Base-by-base conservation (phyloP, 139 green algal species). In the Parachlorella kessleri region DNA sequence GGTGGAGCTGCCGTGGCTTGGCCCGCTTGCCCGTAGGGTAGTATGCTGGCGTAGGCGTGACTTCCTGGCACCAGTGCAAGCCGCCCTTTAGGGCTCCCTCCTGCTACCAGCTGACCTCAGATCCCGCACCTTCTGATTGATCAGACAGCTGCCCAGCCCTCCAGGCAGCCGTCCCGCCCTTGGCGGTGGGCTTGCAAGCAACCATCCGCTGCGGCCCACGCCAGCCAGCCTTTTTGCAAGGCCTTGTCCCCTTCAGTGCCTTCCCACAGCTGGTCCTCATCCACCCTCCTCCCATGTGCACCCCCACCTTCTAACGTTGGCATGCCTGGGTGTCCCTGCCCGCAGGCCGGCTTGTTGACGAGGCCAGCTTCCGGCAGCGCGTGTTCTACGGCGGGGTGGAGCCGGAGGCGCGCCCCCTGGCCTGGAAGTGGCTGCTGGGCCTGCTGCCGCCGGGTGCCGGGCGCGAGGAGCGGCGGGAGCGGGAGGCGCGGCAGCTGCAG, bases 371-470 rank as follows among this genome's bases (percentile, higher is more conserved):
- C 72, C 76, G 77, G 35, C 41, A 87, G 74, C 91, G 91, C 10
- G 88, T 94, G 18, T 93, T 90, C 63, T 67, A 83, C 5, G 87
- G 89, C 38, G 94, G 94, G 39, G 75, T 93, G 41, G 79, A 85
- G 36, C 77, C 89, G 1, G 77, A 75, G 37, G 59, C 76, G 24
- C 72, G 91, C 7, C 71, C 69, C n/a, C 76, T 92, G 72, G 91
- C 85, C 14, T 98, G 94, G 94, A 95, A 92, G 84, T 92, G 91
- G 41, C 86, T 98, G 81, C 87, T 98, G 77, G 91, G 93, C 1
- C 72, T 98, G 55, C 89, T 92, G 73, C 74, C 84, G 0, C 70
- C 79, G 1, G 77, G 81, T 39, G 84, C 69, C 41, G 92, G 82
- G 0, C 53, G 48, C 0, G 55, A 68, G 65, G 72, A 95, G 80